Evolutionary conservation across 441 rosid genomes (phyloP).

Genomic region (Croton laevigatus): DNA sequence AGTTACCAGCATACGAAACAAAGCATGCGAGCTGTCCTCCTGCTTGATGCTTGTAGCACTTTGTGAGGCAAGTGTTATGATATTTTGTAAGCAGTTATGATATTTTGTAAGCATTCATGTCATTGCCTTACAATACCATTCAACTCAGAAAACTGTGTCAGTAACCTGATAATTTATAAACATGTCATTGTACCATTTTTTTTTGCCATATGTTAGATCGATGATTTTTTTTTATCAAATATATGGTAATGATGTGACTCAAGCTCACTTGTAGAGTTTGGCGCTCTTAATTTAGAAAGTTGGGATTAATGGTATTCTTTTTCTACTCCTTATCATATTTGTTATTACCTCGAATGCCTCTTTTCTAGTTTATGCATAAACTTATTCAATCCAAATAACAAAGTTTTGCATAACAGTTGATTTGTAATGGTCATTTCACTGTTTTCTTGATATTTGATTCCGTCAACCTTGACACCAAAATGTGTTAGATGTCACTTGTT

Average conservation of each 20-base stretch:
- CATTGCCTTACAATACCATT: background rate
- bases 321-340: background rate
- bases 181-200: background rate
- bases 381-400: background rate
- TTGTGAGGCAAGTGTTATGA: slow-evolving; percentile 62
- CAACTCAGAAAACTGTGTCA: background rate
- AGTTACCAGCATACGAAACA: slow-evolving; percentile 45
- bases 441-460: no score
- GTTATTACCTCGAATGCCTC: background rate
- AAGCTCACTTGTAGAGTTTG: background rate
- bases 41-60: slow-evolving; percentile 77
- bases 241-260: background rate
- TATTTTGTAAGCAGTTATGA: slow-evolving; percentile 1
- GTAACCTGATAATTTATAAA: background rate
- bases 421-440: no score
- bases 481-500: background rate
- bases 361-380: background rate
- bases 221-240: background rate
- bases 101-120: slow-evolving; percentile 4
- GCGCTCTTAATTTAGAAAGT: background rate
- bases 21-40: slow-evolving; percentile 59
- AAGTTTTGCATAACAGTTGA: background rate
- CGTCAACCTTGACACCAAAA: background rate
- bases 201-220: background rate
- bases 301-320: background rate